A percentile compares a stretch with the other conserved stretches of the same genome.
phyloP scores from a whole-genome alignment of 495 filamentous ascomycete species.

The Aspergillus nidulans region DNA sequence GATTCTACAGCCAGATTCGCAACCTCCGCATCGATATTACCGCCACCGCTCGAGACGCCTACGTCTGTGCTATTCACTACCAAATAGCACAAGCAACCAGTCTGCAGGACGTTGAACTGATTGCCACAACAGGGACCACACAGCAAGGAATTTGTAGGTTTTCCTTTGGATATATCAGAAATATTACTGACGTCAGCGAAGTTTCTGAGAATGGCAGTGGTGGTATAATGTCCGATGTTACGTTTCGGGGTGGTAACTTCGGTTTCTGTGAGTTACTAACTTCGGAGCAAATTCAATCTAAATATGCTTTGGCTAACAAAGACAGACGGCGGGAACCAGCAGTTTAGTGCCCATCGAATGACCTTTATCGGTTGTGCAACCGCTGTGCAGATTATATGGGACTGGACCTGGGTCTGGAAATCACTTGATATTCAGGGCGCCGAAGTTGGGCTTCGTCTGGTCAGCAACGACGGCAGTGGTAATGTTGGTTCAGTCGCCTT shows the following conservation, averaged over 20 bases:
- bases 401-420: conserved; percentile 13
- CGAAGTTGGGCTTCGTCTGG: conserved; percentile 3
- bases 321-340: conserved; percentile 6
- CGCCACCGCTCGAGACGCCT: not conserved
- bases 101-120: conserved; percentile 8
- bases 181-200: not conserved
- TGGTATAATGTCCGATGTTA: conserved; percentile 11
- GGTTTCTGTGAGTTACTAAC: not conserved
- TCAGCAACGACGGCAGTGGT: not conserved
- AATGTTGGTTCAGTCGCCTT: conserved; percentile 1
- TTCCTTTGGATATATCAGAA: not conserved
- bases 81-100: conserved; percentile 12
- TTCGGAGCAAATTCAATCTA: not conserved
- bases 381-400: conserved; percentile 10
- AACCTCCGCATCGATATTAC: conserved; percentile 12
- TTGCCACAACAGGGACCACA: not conserved
- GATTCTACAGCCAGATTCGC: conserved; percentile 10
- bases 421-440: conserved; percentile 2
- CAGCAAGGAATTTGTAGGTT: conserved; percentile 2
- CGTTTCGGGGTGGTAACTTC: conserved; percentile 7
- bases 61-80: conserved; percentile 8
- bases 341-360: conserved; percentile 5
- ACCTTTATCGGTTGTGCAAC: conserved; percentile 9
- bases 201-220: conserved; percentile 11
- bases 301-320: not conserved